Conservation (phyloP, 2,329 filamentous ascomycete species). For the Ophiostoma triangulosporum region DNA sequence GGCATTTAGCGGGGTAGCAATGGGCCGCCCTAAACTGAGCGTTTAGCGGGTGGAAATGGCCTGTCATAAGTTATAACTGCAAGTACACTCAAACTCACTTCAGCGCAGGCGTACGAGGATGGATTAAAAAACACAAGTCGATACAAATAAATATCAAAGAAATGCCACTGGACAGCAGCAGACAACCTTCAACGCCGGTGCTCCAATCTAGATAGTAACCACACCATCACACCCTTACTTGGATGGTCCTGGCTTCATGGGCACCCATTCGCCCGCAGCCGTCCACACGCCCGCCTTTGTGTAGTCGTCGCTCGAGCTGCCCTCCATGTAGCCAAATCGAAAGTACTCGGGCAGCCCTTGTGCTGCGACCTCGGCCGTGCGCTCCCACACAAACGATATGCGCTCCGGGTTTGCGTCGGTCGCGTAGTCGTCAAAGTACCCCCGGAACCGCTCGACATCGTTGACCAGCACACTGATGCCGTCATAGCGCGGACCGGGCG, state of each 20-base stretch:
- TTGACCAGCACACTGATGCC: constrained; percentile 73
- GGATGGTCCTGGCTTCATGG: constrained; percentile 51
- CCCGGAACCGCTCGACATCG: constrained; percentile 69
- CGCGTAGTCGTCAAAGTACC: constrained; percentile 49
- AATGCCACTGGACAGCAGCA: too few relatives aligned
- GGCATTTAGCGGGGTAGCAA: too few relatives aligned
- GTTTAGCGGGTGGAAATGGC: too few relatives aligned
- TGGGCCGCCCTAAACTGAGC: too few relatives aligned
- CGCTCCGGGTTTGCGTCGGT: neutral
- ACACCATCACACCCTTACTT: neutral
- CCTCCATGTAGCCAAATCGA: constrained; percentile 60
- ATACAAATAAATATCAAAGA: too few relatives aligned
- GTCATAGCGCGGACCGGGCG: constrained; percentile 44
- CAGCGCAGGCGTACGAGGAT: too few relatives aligned
- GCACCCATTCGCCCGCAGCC: constrained; percentile 47
- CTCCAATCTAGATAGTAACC: neutral
- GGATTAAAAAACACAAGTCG: too few relatives aligned
- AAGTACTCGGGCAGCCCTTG: constrained; percentile 54
- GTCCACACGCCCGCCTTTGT: constrained; percentile 64
- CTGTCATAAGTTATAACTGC: too few relatives aligned
- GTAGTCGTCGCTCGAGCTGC: constrained; percentile 53
- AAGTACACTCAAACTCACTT: too few relatives aligned
- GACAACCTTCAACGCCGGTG: too few relatives aligned
- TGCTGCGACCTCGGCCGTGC: constrained; percentile 15
- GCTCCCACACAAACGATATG: constrained; percentile 9